These are phyloP conservation scores for Daldinia bambusicola DNA, from an alignment of 495 filamentous ascomycete genomes.

Conservation along the genomic window DNA sequence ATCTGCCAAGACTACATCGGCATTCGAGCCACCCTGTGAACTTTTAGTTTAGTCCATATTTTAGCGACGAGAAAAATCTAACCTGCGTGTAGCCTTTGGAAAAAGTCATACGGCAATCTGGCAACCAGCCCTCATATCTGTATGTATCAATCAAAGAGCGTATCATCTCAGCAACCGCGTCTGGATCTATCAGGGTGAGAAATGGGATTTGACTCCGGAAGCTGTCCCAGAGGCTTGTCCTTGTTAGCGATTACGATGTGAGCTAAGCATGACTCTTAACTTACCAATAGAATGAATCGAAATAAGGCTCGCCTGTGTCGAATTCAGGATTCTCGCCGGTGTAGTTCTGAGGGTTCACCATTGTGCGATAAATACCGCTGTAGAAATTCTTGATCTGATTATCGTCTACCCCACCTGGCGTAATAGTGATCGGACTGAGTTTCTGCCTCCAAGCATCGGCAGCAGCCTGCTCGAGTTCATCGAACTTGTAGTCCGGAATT, in stretches of 20 bases:
- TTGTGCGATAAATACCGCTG: constrained; percentile 75
- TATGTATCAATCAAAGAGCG: constrained; percentile 79
- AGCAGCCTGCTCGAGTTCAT: constrained; percentile 61
- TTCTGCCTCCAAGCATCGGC: constrained; percentile 71
- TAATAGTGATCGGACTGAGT: constrained; percentile 66
- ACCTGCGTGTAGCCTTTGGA: constrained; percentile 78
- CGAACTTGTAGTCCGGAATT: constrained; percentile 74
- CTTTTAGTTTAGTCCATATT: constrained; percentile 8
- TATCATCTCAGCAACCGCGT: constrained; percentile 71
- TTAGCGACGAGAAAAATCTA: background rate
- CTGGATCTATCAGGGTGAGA: constrained; percentile 74
- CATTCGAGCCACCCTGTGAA: constrained; percentile 77
- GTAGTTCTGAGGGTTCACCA: constrained; percentile 81
- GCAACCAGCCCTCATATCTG: constrained; percentile 72
- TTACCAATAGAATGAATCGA: constrained; percentile 81
- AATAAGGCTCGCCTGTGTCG: constrained; percentile 78
- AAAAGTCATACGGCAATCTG: constrained; percentile 71
- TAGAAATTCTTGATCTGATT: constrained; percentile 72
- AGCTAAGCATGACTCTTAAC: constrained; percentile 24
- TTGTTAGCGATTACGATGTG: constrained; percentile 15
- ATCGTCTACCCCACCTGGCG: constrained; percentile 63
- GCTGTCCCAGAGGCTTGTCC: constrained; percentile 71
- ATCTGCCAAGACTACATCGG: constrained; percentile 78
- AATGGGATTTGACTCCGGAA: constrained; percentile 78
- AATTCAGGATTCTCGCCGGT: constrained; percentile 83